A percentile compares a stretch with the other conserved stretches of the same genome.
Evolutionary conservation across 78 protist genomes (phyloP).

Genomic region (Dictyostelium brefeldianum): DNA sequence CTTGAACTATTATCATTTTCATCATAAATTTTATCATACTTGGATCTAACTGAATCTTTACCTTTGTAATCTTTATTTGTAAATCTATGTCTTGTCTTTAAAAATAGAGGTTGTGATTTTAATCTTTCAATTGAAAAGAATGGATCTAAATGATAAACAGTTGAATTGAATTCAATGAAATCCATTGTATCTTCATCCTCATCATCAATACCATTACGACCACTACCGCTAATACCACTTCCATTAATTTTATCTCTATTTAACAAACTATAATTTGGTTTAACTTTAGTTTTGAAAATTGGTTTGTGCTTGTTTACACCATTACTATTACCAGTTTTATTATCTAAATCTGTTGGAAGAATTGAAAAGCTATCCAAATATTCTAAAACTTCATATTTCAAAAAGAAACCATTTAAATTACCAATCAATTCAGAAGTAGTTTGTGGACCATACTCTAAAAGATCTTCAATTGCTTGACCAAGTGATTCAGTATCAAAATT

Average conservation of each 20-base stretch:
- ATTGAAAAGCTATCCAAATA: neutral
- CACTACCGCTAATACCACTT: neutral
- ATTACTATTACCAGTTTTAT: neutral
- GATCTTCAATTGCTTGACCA: neutral
- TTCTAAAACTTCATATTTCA: conserved; percentile 2
- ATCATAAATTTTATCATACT: conserved; percentile 13
- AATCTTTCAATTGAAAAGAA: conserved; percentile 14
- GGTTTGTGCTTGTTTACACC: neutral
- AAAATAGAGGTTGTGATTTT: neutral
- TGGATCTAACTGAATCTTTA: conserved; percentile 5
- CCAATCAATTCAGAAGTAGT: neutral
- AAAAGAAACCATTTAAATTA: neutral
- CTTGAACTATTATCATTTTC: neutral
- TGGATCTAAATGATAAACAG: conserved; percentile 21
- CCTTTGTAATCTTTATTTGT: neutral
- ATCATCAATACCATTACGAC: neutral
- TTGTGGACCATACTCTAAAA: conserved; percentile 7
- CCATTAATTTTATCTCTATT: neutral
- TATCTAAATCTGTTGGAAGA: neutral
- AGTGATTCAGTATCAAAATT: neutral
- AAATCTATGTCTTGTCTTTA: conserved; percentile 17
- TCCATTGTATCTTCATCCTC: neutral
- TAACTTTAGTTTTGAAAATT: neutral
- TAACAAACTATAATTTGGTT: conserved; percentile 12
- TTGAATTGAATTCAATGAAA: neutral